Percentiles rank a stretch among this genome's conserved stretches.
Conservation (phyloP, 179 eudicot species). For the Camellia oleifera region DNA sequence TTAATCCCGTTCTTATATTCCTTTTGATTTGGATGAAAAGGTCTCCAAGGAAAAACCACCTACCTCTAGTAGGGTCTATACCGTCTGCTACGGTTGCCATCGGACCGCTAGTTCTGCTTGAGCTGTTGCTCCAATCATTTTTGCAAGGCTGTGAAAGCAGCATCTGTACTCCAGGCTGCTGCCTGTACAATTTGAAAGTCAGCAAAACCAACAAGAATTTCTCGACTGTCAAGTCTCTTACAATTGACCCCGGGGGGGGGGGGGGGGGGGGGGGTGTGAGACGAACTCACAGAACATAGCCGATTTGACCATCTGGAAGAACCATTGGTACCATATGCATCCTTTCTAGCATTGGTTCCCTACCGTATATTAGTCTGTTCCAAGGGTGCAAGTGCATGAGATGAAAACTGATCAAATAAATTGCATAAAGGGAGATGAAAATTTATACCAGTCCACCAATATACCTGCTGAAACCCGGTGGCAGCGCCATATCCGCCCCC, state of each 20-base stretch:
- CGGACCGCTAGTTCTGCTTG: slow-evolving; percentile 49
- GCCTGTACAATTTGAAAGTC: slow-evolving; percentile 38
- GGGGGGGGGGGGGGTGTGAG: too few species aligned
- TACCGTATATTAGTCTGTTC: slow-evolving; percentile 85
- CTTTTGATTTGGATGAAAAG: background rate
- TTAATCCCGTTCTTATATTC: background rate
- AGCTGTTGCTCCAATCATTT: slow-evolving; percentile 60
- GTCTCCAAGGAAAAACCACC: background rate
- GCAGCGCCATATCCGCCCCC: slow-evolving; percentile 72
- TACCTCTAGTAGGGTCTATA: slow-evolving; percentile 58
- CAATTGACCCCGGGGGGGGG: too few species aligned
- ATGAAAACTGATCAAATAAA: background rate
- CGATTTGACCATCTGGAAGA: slow-evolving; percentile 91
- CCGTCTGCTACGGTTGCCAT: slow-evolving; percentile 54
- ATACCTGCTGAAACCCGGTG: slow-evolving; percentile 77
- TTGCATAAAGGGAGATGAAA: background rate
- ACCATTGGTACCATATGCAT: slow-evolving; percentile 99
- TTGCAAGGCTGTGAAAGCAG: slow-evolving; percentile 54
- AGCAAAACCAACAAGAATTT: background rate
- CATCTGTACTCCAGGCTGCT: slow-evolving; percentile 76
- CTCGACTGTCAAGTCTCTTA: background rate
- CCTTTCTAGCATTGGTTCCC: slow-evolving; percentile 93
- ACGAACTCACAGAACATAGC: slow-evolving; percentile 82
- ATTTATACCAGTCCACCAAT: background rate
- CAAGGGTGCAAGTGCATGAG: slow-evolving; percentile 9